These are phyloP conservation scores for Hsuehochloa calcarea DNA, from an alignment of 176 grass and related monocot species.

Conservation along the genomic window DNA sequence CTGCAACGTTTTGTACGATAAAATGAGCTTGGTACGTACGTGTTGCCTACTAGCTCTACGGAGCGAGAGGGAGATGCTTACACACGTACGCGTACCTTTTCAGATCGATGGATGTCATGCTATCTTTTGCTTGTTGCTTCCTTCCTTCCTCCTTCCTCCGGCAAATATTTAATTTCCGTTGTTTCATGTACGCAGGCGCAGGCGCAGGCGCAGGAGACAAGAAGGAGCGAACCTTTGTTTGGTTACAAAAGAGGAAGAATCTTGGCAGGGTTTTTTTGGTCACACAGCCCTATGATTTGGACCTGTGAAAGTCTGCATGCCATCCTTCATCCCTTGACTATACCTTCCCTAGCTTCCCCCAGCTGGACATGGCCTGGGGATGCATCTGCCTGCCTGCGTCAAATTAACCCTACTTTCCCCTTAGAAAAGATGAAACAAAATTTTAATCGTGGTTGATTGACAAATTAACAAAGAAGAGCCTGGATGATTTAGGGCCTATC, in stretches of 20 bases:
- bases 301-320: background rate
- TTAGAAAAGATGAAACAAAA: background rate
- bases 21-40: background rate
- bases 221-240: slow-evolving; percentile 25
- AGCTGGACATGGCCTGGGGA: background rate
- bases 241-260: slow-evolving; percentile 41
- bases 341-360: background rate
- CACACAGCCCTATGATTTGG: slow-evolving; percentile 23
- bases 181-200: background rate
- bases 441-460: background rate
- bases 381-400: background rate
- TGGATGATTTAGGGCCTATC: background rate
- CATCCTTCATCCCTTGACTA: slow-evolving; percentile 23
- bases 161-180: background rate
- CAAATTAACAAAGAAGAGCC: too few relatives aligned
- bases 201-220: background rate
- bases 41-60: background rate
- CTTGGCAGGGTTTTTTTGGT: slow-evolving; percentile 25
- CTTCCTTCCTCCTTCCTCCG: background rate
- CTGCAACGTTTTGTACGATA: background rate
- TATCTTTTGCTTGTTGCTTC: background rate
- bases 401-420: background rate
- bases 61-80: background rate
- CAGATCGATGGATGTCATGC: background rate
- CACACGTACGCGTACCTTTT: background rate